phyloP scores from a whole-genome alignment of 2,329 filamentous ascomycete species.

The Lachnellula occidentalis region DNA sequence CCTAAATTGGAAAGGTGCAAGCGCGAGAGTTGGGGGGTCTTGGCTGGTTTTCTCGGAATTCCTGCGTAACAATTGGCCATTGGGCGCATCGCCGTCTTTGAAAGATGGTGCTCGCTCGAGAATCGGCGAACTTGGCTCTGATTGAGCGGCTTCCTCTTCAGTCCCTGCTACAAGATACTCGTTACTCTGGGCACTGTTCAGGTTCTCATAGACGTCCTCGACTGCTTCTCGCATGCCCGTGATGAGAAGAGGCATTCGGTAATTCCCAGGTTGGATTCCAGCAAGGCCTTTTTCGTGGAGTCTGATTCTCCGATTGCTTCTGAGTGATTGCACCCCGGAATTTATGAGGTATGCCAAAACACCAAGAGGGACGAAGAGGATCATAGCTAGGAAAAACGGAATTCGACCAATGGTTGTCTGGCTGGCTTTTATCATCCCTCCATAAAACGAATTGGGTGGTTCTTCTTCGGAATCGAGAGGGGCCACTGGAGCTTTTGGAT shows the following conservation, averaged over 20 bases:
- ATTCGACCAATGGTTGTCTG: slow-evolving; percentile 38
- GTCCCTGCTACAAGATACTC: slow-evolving; percentile 61
- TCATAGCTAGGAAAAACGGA: slow-evolving; percentile 59
- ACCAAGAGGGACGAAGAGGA: slow-evolving; percentile 69
- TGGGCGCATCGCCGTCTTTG: not conserved
- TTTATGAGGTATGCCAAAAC: slow-evolving; percentile 68
- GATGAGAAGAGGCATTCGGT: slow-evolving; percentile 70
- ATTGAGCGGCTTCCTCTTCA: slow-evolving; percentile 40
- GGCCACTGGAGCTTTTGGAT: slow-evolving; percentile 56
- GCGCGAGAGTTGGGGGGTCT: slow-evolving; percentile 62
- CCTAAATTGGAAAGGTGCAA: slow-evolving; percentile 74
- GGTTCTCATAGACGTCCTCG: slow-evolving; percentile 48
- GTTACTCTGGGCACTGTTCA: slow-evolving; percentile 41
- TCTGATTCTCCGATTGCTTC: slow-evolving; percentile 68
- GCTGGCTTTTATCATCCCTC: slow-evolving; percentile 26
- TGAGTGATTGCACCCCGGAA: slow-evolving; percentile 68
- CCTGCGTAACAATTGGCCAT: not conserved
- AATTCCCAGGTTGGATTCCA: slow-evolving; percentile 62
- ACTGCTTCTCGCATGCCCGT: slow-evolving; percentile 70
- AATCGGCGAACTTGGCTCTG: slow-evolving; percentile 17
- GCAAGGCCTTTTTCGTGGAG: slow-evolving; percentile 68
- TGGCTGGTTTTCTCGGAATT: slow-evolving; percentile 16
- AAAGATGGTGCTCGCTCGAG: slow-evolving; percentile 6
- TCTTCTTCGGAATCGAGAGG: slow-evolving; percentile 34
- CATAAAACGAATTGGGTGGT: slow-evolving; percentile 20